These are phyloP conservation scores for Rhynchosporium secalis DNA, from an alignment of 2,329 filamentous ascomycete genomes.

Conservation along the genomic window DNA sequence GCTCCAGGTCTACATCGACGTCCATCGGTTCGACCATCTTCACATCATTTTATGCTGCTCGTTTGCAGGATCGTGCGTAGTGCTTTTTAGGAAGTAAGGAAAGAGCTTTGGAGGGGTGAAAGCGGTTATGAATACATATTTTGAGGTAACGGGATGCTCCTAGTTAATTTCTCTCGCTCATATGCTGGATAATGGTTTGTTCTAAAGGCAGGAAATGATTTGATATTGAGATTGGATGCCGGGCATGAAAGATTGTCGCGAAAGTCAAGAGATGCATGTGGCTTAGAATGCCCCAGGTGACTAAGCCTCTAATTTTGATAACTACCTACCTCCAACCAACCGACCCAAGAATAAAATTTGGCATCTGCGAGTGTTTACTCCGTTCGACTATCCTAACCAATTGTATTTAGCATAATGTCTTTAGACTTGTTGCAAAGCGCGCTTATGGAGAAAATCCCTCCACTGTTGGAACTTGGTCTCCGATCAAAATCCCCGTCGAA, in stretches of 20 bases:
- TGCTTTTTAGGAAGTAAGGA: neutral
- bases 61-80: neutral
- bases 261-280: neutral
- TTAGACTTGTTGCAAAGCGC: too few species aligned
- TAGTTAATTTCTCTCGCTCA: neutral
- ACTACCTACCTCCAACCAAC: neutral
- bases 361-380: too few species aligned
- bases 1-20: slow-evolving; percentile 39
- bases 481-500: neutral
- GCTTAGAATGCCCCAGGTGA: slow-evolving; percentile 5
- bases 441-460: too few species aligned
- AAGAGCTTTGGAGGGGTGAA: neutral
- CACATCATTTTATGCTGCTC: neutral
- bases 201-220: neutral
- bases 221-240: neutral
- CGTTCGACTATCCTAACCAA: neutral
- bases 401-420: too few species aligned
- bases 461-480: too few species aligned
- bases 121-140: slow-evolving; percentile 1
- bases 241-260: neutral
- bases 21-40: slow-evolving; percentile 45
- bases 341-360: neutral
- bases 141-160: neutral
- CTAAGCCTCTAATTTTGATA: neutral
- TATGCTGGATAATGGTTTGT: neutral